Evolutionary conservation across 192 early-diverging fungal species (phyloP).

Genomic region (Jimgerdemannia lactiflua): DNA sequence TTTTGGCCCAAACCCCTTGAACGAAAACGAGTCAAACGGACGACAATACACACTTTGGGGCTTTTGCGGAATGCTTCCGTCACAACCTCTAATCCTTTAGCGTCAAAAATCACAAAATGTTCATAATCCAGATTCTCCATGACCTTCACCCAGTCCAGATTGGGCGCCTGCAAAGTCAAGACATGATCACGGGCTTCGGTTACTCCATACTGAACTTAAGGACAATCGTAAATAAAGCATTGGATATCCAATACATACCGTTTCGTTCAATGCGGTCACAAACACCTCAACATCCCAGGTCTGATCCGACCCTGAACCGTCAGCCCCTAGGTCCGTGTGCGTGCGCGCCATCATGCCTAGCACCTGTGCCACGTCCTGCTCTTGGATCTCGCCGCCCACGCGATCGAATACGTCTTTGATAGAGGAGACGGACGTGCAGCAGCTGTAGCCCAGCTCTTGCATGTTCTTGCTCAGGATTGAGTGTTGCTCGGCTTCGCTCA

Average conservation of each 20-base stretch:
- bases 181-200: too few relatives aligned
- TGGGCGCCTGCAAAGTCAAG: conserved; percentile 35
- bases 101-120: conserved; percentile 55
- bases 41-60: not conserved
- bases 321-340: conserved; percentile 36
- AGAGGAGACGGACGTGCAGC: conserved; percentile 35
- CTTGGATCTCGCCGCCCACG: conserved; percentile 17
- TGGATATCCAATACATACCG: conserved; percentile 31
- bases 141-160: conserved; percentile 61
- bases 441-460: conserved; percentile 49
- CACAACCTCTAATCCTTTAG: conserved; percentile 58
- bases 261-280: conserved; percentile 44
- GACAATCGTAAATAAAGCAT: not conserved
- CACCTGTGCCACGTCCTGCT: conserved; percentile 54
- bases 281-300: conserved; percentile 67
- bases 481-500: not conserved
- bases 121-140: conserved; percentile 60
- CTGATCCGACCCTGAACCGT: conserved; percentile 30
- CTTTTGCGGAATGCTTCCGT: conserved; percentile 52
- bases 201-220: not conserved
- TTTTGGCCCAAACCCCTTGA: conserved; percentile 10
- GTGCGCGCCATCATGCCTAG: conserved; percentile 65
- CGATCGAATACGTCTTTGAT: conserved; percentile 37
- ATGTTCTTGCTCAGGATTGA: conserved; percentile 1
- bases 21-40: not conserved